Percentiles rank a stretch among this genome's conserved stretches.
Evolutionary conservation across 176 grass and related monocot species (phyloP).

Genomic region (Ensete ventricosum): DNA sequence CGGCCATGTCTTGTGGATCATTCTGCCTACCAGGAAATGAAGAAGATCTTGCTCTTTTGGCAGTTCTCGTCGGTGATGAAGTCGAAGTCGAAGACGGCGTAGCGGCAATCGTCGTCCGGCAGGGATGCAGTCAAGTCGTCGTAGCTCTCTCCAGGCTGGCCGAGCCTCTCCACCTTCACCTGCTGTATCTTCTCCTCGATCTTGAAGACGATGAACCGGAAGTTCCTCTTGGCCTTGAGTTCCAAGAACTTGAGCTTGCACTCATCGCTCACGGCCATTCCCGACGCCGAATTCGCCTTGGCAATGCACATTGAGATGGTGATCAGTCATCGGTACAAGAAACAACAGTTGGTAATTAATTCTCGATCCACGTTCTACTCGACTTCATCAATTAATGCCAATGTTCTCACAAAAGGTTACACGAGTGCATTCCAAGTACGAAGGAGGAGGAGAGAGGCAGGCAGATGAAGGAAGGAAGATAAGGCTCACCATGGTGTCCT

Average conservation of each 20-base stretch:
- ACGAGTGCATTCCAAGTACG: too few species aligned
- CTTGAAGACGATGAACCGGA: conserved; percentile 18
- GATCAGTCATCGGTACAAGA: too few species aligned
- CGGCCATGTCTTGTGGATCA: too few species aligned
- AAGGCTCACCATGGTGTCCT: too few species aligned
- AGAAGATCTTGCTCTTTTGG: conserved; percentile 34
- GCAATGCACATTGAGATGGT: too few species aligned
- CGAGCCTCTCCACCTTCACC: conserved; percentile 17
- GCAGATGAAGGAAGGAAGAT: too few species aligned
- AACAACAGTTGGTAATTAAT: too few species aligned
- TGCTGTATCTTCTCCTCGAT: conserved; percentile 22
- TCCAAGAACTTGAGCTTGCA: conserved; percentile 23
- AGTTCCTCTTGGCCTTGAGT: conserved; percentile 24
- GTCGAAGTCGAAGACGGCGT: conserved; percentile 19
- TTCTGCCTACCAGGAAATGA: conserved; percentile 32
- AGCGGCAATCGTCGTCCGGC: conserved; percentile 12
- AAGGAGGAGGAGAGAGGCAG: too few species aligned
- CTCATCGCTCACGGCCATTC: conserved; percentile 19
- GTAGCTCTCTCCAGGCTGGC: conserved; percentile 15
- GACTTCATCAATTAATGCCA: too few species aligned
- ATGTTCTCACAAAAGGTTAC: too few species aligned
- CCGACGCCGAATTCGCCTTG: conserved; percentile 18
- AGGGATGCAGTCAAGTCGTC: conserved; percentile 10
- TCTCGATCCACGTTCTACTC: too few species aligned
- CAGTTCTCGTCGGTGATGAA: conserved; percentile 25